Evolutionary conservation across 768 basidiomycete species (phyloP).

Genomic region (Mycena galericulata): DNA sequence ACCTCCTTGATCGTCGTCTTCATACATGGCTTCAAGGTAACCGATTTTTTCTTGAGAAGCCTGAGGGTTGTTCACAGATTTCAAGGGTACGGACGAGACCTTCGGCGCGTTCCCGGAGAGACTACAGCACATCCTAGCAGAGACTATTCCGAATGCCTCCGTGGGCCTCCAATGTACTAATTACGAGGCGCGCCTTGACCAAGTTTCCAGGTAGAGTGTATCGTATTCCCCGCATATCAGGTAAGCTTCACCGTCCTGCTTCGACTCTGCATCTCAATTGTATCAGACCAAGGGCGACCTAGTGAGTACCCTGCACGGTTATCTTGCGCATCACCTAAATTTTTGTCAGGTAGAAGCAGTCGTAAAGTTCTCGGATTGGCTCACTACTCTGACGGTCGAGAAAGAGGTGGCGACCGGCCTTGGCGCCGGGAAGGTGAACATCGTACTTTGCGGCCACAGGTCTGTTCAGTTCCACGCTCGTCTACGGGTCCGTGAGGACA

Average conservation of each 20-base stretch:
- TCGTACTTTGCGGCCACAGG: slow-evolving; percentile 94
- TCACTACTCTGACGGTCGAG: slow-evolving; percentile 89
- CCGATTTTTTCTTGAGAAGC: too few species aligned
- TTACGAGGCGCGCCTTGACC: too few species aligned
- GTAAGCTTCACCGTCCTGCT: slow-evolving; percentile 49
- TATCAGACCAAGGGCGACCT: slow-evolving; percentile 89
- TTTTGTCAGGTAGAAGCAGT: slow-evolving; percentile 77
- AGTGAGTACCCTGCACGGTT: slow-evolving; percentile 56
- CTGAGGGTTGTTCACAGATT: too few species aligned
- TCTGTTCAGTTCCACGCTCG: slow-evolving; percentile 40
- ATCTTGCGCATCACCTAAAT: background rate
- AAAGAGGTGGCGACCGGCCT: slow-evolving; percentile 80
- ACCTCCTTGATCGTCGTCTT: slow-evolving; percentile 84
- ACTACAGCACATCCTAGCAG: slow-evolving; percentile 79
- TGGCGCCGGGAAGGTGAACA: slow-evolving; percentile 83
- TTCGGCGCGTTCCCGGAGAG: slow-evolving; percentile 85
- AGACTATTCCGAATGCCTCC: slow-evolving; percentile 61
- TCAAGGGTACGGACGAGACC: slow-evolving; percentile 65
- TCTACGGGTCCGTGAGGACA: background rate
- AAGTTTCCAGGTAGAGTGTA: slow-evolving; percentile 68
- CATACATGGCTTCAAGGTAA: slow-evolving; percentile 84
- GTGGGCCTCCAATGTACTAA: background rate
- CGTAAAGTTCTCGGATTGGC: slow-evolving; percentile 90
- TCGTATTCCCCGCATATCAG: slow-evolving; percentile 93
- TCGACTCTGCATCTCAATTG: slow-evolving; percentile 9